Evolutionary conservation across 129 eudicot genomes (phyloP), one percentile per base, ranked within the genome.

Genomic region (Flaveria ramosissima): DNA sequence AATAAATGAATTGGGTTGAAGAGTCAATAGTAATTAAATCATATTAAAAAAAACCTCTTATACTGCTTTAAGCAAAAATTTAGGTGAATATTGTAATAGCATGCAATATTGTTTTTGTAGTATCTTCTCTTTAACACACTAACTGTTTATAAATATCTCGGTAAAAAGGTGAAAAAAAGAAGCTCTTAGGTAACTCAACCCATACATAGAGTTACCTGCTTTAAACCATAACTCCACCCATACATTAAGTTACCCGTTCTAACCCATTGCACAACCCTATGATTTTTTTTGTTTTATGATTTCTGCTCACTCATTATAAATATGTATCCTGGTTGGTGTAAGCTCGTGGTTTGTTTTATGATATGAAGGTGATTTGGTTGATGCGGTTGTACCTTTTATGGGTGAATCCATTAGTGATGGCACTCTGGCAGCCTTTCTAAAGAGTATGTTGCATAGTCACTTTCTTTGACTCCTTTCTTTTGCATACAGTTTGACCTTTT

Each of bases 401-500:
- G 91, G 91, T 4, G 91, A 87, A 73, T 87, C 91, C 56, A 82
- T 87, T 68, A 82, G 83, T 71, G 91, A 87, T 79, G 91, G 91
- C 73, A 87, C 91, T 70, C 57, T 87, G 46, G 91, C 91, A 21
- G 72, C 83, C 66, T 87, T 87, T 53, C 13, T 87, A 63, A 87
- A 84, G 66, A 85, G 91, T 87, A 84, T 12, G 88, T 79, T 53
- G 50, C 3, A 57, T 80, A 55, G 30, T 43, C 77, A 21, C 55
- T 23, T 72, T 11, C 16, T 59, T 84, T 50, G 59, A 19, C 39
- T 39, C 2, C 2, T 46, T 83, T 30, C 53, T 42, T 65, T 30
- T 71, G 46, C n/a, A n/a, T 67, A 56, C 23, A 27, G 2, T 66
- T 16, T 36, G 15, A 26, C 64, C 19, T 50, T 63, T 46, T 36